phyloP scores from a whole-genome alignment of 345 rosid genomes.

The Murraya koenigii region DNA sequence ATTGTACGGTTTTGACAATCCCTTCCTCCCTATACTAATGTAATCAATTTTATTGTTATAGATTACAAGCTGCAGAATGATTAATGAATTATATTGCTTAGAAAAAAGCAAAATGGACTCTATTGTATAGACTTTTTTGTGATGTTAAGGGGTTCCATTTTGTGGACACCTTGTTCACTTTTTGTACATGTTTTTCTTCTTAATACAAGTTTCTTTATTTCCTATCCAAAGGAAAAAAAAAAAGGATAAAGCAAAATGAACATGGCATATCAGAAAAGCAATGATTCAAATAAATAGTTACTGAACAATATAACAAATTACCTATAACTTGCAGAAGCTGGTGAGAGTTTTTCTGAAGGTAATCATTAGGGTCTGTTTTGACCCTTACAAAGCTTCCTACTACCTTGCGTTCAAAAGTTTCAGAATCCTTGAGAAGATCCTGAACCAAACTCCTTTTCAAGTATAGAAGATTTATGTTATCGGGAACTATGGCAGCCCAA shows the following conservation, averaged over 20 bases:
- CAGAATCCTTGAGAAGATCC: constrained; percentile 46
- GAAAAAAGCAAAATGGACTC: neutral
- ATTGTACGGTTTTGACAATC: neutral
- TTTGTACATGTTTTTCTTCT: too few species aligned
- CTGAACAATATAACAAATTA: constrained; percentile 20
- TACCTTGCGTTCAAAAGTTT: constrained; percentile 51
- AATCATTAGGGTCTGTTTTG: constrained; percentile 70
- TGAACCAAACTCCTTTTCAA: constrained; percentile 66
- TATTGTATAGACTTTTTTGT: too few species aligned
- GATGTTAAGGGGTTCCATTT: too few species aligned
- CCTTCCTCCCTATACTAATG: too few species aligned
- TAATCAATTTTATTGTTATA: neutral
- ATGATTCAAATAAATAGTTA: neutral
- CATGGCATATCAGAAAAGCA: neutral
- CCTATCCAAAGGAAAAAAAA: too few species aligned
- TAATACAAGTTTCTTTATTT: too few species aligned
- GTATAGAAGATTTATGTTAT: constrained; percentile 66
- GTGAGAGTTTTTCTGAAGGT: constrained; percentile 60
- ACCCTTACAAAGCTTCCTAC: constrained; percentile 70
- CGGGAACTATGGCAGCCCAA: constrained; percentile 63
- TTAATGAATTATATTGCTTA: neutral
- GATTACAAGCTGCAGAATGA: neutral
- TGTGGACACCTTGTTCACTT: too few species aligned
- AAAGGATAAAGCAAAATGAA: too few species aligned
- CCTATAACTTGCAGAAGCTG: constrained; percentile 75